These are phyloP conservation scores for Annulohypoxylon moriforme DNA, from an alignment of 495 filamentous ascomycete genomes.

Conservation along the genomic window DNA sequence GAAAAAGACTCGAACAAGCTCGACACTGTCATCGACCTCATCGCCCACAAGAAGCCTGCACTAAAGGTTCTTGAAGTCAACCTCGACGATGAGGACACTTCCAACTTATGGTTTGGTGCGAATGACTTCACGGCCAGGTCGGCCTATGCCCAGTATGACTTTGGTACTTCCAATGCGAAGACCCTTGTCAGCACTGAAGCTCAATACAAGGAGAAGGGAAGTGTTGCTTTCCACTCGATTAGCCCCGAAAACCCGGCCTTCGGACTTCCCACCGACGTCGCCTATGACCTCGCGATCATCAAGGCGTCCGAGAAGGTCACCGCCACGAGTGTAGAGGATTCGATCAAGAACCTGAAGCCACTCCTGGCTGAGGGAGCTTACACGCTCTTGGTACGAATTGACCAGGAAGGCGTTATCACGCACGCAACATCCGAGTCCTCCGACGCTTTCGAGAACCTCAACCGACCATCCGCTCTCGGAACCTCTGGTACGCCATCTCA, in stretches of 20 bases:
- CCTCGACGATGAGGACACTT: not conserved
- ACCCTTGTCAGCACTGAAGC: too few relatives aligned
- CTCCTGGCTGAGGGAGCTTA: too few relatives aligned
- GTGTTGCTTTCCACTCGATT: too few relatives aligned
- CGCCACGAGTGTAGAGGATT: not conserved
- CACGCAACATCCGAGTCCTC: not conserved
- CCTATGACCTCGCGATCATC: too few relatives aligned
- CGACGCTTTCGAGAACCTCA: not conserved
- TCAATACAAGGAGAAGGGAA: too few relatives aligned
- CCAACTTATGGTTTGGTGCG: not conserved
- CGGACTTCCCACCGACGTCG: too few relatives aligned
- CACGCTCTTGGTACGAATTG: too few relatives aligned
- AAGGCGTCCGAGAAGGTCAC: not conserved
- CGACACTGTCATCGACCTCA: not conserved
- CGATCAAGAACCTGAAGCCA: too few relatives aligned
- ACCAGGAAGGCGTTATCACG: not conserved
- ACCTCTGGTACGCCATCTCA: not conserved
- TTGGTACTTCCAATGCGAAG: not conserved
- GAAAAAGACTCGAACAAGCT: not conserved
- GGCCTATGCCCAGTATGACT: not conserved
- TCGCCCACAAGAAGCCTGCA: not conserved
- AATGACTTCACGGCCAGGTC: not conserved
- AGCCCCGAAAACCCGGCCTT: too few relatives aligned
- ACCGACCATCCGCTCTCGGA: not conserved
- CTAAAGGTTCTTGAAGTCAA: not conserved